Conservation (phyloP, 179 eudicot genomes). For the Drosera spatulata region DNA sequence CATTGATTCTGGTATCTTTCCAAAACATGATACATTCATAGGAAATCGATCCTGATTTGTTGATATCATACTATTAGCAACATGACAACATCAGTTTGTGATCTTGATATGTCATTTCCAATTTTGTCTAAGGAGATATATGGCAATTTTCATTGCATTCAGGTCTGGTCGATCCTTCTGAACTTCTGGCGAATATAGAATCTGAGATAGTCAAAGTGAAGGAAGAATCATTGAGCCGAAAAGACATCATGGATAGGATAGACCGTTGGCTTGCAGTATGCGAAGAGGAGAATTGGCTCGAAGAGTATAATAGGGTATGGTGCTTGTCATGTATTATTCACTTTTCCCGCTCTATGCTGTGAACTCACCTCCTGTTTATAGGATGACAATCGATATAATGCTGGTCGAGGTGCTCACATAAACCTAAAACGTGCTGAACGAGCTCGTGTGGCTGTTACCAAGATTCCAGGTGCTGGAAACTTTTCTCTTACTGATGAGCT, state of each 20-base stretch:
- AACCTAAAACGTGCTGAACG: conserved; percentile 66
- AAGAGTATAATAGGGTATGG: conserved; percentile 52
- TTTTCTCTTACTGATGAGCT: not conserved
- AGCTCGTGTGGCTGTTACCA: conserved; percentile 46
- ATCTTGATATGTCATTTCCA: too few species aligned
- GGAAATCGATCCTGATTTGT: too few species aligned
- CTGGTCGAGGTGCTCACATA: conserved; percentile 55
- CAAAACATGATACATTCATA: too few species aligned
- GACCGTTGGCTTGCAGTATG: conserved; percentile 57
- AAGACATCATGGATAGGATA: conserved; percentile 54
- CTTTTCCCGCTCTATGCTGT: not conserved
- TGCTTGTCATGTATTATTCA: not conserved
- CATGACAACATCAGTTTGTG: too few species aligned
- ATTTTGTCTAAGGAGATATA: too few species aligned
- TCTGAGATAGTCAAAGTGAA: conserved; percentile 42
- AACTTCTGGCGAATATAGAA: conserved; percentile 50
- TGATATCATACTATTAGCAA: too few species aligned
- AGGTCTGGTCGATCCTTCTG: conserved; percentile 67
- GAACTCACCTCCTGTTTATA: conserved; percentile 13
- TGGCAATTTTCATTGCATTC: not conserved
- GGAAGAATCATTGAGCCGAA: conserved; percentile 54
- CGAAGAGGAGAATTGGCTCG: conserved; percentile 78
- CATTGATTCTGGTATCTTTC: conserved; percentile 52
- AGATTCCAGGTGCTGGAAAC: conserved; percentile 46
- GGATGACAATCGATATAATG: conserved; percentile 53